A percentile compares a stretch with the other conserved stretches of the same genome.
Conservation (phyloP, 2,329 filamentous ascomycete genomes). For the Aspergillaceae sp. region DNA sequence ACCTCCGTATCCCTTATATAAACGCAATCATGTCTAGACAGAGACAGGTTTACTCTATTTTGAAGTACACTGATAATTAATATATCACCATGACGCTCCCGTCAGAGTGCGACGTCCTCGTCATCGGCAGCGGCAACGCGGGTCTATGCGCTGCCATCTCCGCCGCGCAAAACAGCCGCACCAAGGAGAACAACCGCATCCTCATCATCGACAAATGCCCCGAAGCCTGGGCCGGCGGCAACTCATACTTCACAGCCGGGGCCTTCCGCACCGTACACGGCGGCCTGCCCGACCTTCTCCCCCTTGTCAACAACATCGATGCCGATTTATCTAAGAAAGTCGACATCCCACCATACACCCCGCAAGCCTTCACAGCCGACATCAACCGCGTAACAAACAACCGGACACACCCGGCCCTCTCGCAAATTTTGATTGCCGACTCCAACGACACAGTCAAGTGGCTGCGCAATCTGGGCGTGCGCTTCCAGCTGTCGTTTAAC, state of each 20-base stretch:
- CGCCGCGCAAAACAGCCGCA: conserved; percentile 38
- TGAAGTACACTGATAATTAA: not conserved
- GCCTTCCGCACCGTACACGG: conserved; percentile 51
- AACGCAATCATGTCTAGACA: not conserved
- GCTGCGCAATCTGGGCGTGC: conserved; percentile 47
- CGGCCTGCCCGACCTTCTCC: conserved; percentile 50
- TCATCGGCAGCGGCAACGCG: conserved; percentile 57
- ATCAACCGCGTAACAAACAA: conserved; percentile 49
- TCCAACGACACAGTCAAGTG: conserved; percentile 47
- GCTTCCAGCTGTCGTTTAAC: conserved; percentile 55
- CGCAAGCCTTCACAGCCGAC: conserved; percentile 47
- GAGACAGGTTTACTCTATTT: not conserved
- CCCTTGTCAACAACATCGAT: conserved; percentile 52
- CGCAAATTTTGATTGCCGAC: conserved; percentile 43
- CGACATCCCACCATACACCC: conserved; percentile 51
- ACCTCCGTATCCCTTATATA: not conserved
- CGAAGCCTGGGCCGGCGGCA: conserved; percentile 52
- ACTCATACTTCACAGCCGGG: conserved; percentile 58
- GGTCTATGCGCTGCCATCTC: conserved; percentile 54
- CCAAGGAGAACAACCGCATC: conserved; percentile 32
- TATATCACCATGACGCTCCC: conserved; percentile 6
- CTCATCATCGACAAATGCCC: conserved; percentile 55
- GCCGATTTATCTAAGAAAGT: conserved; percentile 39
- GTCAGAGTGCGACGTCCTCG: conserved; percentile 32
- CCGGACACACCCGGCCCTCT: conserved; percentile 44